These are phyloP conservation scores for Stemphylium beticola DNA, from an alignment of 2,329 filamentous ascomycete species.

Conservation along the genomic window DNA sequence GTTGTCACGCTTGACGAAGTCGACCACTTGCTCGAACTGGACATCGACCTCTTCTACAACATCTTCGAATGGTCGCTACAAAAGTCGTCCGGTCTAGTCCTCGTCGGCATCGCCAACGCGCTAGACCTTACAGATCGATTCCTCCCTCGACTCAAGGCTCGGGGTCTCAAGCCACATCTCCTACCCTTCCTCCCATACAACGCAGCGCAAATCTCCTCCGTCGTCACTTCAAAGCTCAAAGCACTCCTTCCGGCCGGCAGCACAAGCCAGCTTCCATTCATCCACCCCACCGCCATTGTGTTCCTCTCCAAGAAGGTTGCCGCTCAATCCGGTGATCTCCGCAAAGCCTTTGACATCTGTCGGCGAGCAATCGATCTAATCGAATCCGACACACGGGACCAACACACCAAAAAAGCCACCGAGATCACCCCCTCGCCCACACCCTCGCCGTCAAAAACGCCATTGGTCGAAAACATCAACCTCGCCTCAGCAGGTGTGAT, in stretches of 20 bases:
- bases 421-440: conserved; percentile 53
- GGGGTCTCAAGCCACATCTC: conserved; percentile 86
- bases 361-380: conserved; percentile 87
- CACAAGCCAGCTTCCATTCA: conserved; percentile 75
- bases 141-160: conserved; percentile 87
- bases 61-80: conserved; percentile 97
- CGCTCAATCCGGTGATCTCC: conserved; percentile 89
- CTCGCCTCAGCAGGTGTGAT: conserved; percentile 59
- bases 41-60: conserved; percentile 86
- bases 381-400: conserved; percentile 80
- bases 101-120: conserved; percentile 95
- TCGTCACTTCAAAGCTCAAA: conserved; percentile 83
- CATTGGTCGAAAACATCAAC: conserved; percentile 82
- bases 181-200: conserved; percentile 94
- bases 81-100: conserved; percentile 75
- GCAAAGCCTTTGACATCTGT: conserved; percentile 94
- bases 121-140: conserved; percentile 95
- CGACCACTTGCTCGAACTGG: conserved; percentile 87
- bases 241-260: conserved; percentile 67
- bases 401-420: conserved; percentile 67
- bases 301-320: conserved; percentile 94
- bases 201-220: conserved; percentile 81
- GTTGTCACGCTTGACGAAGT: conserved; percentile 94
- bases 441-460: conserved; percentile 73
- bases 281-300: conserved; percentile 92